Evolutionary conservation across 176 grass and related monocot genomes (phyloP).

Genomic region (Miscanthus lutarioriparius): DNA sequence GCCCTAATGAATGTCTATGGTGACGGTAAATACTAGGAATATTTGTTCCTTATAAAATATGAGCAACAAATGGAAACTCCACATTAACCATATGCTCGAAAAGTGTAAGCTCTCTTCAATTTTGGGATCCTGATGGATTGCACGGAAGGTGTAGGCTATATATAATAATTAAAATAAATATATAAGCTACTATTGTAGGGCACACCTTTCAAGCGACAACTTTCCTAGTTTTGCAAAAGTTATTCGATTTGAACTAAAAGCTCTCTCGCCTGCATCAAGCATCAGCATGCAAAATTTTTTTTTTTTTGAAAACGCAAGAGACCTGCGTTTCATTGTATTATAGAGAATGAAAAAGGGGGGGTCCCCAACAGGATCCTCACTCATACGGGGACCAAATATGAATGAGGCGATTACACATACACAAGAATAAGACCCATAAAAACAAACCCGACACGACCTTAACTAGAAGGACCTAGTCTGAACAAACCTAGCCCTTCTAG

Average conservation of each 20-base stretch:
- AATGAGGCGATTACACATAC: no score
- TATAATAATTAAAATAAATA: slow-evolving; percentile 19
- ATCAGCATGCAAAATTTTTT: slow-evolving; percentile 35
- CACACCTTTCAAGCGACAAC: slow-evolving; percentile 28
- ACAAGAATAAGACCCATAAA: no score
- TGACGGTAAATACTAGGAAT: neutral
- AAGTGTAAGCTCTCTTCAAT: neutral
- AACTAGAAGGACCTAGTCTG: no score
- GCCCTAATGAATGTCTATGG: neutral
- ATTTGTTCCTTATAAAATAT: neutral
- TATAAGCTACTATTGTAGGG: slow-evolving; percentile 1
- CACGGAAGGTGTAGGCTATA: neutral
- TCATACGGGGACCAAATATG: no score
- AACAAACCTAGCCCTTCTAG: no score
- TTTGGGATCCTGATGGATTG: neutral
- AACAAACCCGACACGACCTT: no score
- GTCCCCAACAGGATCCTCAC: no score
- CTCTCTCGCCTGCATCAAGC: slow-evolving; percentile 41
- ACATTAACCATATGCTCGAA: neutral
- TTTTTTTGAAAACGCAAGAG: no score
- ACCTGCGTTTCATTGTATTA: no score
- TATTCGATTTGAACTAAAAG: slow-evolving; percentile 27
- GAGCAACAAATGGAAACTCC: neutral
- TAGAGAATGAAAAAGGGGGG: no score
- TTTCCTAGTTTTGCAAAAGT: slow-evolving; percentile 32